Conservation (phyloP, 371 early-diverging fungal species). For the Zychaea mexicana region DNA sequence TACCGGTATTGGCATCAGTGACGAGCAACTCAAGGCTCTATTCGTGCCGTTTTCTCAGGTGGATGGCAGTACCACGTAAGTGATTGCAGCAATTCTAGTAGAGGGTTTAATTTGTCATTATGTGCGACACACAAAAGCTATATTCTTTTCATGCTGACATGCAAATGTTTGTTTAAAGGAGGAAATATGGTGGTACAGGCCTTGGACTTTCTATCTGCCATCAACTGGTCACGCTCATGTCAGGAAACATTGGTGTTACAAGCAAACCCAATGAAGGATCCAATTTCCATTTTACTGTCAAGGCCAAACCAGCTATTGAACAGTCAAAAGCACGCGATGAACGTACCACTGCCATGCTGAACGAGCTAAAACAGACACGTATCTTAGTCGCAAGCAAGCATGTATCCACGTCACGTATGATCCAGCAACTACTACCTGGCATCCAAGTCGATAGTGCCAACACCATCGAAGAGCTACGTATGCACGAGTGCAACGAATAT, state of each 20-base stretch:
- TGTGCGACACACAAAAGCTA: too few relatives aligned
- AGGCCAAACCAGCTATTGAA: slow-evolving; percentile 31
- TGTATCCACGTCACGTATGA: slow-evolving; percentile 23
- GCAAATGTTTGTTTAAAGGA: slow-evolving; percentile 30
- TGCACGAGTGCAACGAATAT: slow-evolving; percentile 12
- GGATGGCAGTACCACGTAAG: slow-evolving; percentile 43
- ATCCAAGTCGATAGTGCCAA: slow-evolving; percentile 26
- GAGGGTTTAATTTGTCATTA: too few relatives aligned
- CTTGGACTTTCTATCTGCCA: slow-evolving; percentile 61
- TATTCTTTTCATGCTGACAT: too few relatives aligned
- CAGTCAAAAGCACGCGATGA: slow-evolving; percentile 25
- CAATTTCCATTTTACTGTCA: slow-evolving; percentile 54
- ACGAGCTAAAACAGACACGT: slow-evolving; percentile 23
- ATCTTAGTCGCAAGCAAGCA: slow-evolving; percentile 35
- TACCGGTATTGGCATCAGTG: slow-evolving; percentile 59
- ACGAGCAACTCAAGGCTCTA: slow-evolving; percentile 56
- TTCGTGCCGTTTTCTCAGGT: slow-evolving; percentile 64
- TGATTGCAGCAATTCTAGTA: too few relatives aligned
- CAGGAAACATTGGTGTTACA: slow-evolving; percentile 53
- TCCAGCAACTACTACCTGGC: slow-evolving; percentile 26
- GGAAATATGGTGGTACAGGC: slow-evolving; percentile 67
- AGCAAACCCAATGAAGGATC: slow-evolving; percentile 56
- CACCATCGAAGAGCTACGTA: slow-evolving; percentile 18
- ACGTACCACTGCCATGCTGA: slow-evolving; percentile 5
- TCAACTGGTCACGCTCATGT: slow-evolving; percentile 55